Evolutionary conservation across 495 filamentous ascomycete species (phyloP).

Genomic region (Oleoguttula mirabilis): DNA sequence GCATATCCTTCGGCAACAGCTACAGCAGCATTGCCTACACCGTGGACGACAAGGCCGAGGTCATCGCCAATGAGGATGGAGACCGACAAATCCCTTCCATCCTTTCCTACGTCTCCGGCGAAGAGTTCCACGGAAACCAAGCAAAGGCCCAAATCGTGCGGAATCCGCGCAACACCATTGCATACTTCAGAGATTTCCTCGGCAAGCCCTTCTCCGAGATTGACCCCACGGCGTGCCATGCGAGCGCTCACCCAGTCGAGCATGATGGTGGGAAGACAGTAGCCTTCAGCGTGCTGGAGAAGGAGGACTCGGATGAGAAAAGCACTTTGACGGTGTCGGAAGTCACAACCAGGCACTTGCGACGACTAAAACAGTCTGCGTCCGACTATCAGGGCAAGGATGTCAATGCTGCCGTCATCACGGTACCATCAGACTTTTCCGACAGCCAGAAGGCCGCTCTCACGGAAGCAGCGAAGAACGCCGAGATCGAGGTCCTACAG

Average conservation of each 20-base stretch:
- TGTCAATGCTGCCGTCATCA: constrained; percentile 84
- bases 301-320: constrained; percentile 23
- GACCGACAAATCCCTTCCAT: constrained; percentile 95
- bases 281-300: constrained; percentile 13
- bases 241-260: constrained; percentile 81
- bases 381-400: constrained; percentile 84
- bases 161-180: constrained; percentile 83
- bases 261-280: constrained; percentile 30
- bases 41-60: constrained; percentile 82
- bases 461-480: constrained; percentile 60
- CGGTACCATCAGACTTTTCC: constrained; percentile 84
- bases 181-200: constrained; percentile 90
- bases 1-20: constrained; percentile 94
- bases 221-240: constrained; percentile 88
- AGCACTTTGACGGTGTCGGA: constrained; percentile 71
- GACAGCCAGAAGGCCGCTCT: constrained; percentile 76
- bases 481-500: constrained; percentile 81
- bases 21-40: constrained; percentile 94
- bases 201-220: constrained; percentile 91
- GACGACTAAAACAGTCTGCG: constrained; percentile 68
- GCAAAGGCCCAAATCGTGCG: constrained; percentile 86
- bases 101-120: constrained; percentile 84
- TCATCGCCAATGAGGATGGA: constrained; percentile 98
- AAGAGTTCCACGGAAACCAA: constrained; percentile 93
- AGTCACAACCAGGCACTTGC: constrained; percentile 75